Evolutionary conservation across 768 basidiomycete species (phyloP).

Genomic region (Epithele typhae): DNA sequence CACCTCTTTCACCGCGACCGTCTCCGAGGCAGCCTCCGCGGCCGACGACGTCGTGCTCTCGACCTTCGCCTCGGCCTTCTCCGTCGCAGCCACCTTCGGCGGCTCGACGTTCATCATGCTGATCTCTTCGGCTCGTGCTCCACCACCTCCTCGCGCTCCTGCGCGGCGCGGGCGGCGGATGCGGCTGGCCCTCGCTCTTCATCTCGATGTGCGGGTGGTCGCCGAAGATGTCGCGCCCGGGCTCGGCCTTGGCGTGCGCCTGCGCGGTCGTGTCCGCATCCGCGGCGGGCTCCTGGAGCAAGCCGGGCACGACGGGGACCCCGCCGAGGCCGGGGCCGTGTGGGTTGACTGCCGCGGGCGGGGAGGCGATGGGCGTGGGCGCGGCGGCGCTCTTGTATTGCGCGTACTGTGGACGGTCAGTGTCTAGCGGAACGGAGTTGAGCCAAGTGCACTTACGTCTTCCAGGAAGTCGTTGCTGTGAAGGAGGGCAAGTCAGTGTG

Average conservation of each 20-base stretch:
- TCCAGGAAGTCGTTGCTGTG: constrained; percentile 66
- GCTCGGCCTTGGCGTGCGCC: constrained; percentile 56
- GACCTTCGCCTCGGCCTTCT: neutral
- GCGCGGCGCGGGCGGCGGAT: neutral
- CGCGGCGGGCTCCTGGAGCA: constrained; percentile 6
- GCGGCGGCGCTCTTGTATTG: constrained; percentile 41
- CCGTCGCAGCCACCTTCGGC: constrained; percentile 1
- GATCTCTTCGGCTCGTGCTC: constrained; percentile 2
- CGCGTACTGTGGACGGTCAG: constrained; percentile 41
- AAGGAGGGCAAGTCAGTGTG: neutral
- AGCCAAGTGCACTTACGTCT: constrained; percentile 44
- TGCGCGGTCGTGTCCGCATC: constrained; percentile 37
- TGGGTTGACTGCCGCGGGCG: constrained; percentile 44
- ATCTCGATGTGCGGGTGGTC: constrained; percentile 41
- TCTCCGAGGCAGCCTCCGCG: neutral
- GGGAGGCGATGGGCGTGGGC: constrained; percentile 36
- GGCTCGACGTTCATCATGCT: neutral
- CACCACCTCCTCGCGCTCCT: neutral
- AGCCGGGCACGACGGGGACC: constrained; percentile 2
- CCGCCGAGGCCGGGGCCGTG: constrained; percentile 16
- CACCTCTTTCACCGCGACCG: neutral
- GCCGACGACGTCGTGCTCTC: neutral
- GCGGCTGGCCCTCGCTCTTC: constrained; percentile 34
- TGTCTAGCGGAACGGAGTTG: neutral
- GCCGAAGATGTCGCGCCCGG: constrained; percentile 72